Base-by-base conservation (phyloP, 768 basidiomycete genomes). In the Boletus tomentosulus region DNA sequence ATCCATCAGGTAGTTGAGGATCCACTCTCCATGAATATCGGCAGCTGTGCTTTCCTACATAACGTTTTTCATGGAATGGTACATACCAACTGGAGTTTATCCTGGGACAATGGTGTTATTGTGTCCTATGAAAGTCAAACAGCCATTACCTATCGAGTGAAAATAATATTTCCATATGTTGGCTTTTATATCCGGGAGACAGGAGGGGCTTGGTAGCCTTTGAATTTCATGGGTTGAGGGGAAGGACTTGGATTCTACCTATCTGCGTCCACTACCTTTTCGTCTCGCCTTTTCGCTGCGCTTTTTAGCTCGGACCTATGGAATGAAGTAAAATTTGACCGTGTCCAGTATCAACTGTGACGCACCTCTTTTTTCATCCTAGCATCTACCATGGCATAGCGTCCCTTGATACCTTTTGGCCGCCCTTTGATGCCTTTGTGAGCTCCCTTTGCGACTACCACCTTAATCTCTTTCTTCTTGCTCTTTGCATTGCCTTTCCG, bases 361-460 rank as follows among this genome's bases (percentile, higher is more conserved):
- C 43, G 34, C 41, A 89, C 90, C 82, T 93, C 91, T 81, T 95
- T 97, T 71, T 81, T 90, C 88, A 94, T 93, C 60, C 95, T 78
- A 4, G 92, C 74, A 71, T 97, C 95, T 1, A 96, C 92, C 92
- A 97, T 97, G 37, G 85, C 76, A 71, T 97, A 98, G 46, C 89
- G 82, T 31, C 96, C 97, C 73, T 97, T 98, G 55, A 98, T 86
- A 57, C 97, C 97, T 68, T 88, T 96, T 27, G 97, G 96, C 48
- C 97, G 74, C 15, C 96, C 97, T 73, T 93, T 89, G 54, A 96
- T 66, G 44, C 93, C 97, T 62, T 82, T 92, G 68, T 95, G 88
- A 6, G 80, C 78, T 45, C 96, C 97, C 66, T 88, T 92, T 2
- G 96, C 96, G 9, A 98, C 96, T 24, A 99, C 84, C 9, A 97